Evolutionary conservation across 2,329 filamentous ascomycete genomes (phyloP).

Genomic region (Beauveria sp.): DNA sequence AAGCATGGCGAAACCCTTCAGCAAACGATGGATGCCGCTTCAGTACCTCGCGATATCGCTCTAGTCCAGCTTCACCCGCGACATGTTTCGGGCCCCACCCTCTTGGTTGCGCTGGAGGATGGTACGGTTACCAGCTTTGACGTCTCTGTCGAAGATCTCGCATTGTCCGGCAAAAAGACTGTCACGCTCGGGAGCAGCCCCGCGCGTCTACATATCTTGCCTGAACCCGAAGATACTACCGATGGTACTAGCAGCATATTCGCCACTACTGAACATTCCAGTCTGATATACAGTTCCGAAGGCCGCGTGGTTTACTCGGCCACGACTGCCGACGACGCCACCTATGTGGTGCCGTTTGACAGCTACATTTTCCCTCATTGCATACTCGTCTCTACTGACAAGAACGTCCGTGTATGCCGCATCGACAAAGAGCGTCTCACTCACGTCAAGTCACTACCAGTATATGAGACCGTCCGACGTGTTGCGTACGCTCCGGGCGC

Average conservation of each 20-base stretch:
- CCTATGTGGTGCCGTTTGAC: conserved; percentile 75
- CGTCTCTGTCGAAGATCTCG: conserved; percentile 52
- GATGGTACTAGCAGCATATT: conserved; percentile 73
- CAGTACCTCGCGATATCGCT: conserved; percentile 74
- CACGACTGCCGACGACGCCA: conserved; percentile 81
- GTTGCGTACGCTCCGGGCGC: conserved; percentile 77
- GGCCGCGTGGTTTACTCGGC: conserved; percentile 87
- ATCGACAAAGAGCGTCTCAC: conserved; percentile 83
- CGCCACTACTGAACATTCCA: conserved; percentile 89
- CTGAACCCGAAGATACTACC: conserved; percentile 36
- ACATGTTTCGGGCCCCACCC: conserved; percentile 52
- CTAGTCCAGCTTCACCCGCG: conserved; percentile 70
- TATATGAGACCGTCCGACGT: conserved; percentile 77
- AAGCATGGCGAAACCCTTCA: conserved; percentile 58
- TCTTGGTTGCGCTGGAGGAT: conserved; percentile 88
- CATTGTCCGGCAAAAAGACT: conserved; percentile 67
- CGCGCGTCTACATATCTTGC: conserved; percentile 71
- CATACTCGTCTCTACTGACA: conserved; percentile 71
- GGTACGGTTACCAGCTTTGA: conserved; percentile 82
- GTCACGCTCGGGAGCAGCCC: conserved; percentile 81
- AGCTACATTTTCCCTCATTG: conserved; percentile 71
- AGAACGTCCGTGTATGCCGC: conserved; percentile 68
- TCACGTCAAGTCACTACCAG: conserved; percentile 72
- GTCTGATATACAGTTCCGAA: conserved; percentile 83
- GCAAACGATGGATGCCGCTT: conserved; percentile 56